phyloP scores from a whole-genome alignment of 495 filamentous ascomycete genomes.

The Hypoxylon subgilvum region DNA sequence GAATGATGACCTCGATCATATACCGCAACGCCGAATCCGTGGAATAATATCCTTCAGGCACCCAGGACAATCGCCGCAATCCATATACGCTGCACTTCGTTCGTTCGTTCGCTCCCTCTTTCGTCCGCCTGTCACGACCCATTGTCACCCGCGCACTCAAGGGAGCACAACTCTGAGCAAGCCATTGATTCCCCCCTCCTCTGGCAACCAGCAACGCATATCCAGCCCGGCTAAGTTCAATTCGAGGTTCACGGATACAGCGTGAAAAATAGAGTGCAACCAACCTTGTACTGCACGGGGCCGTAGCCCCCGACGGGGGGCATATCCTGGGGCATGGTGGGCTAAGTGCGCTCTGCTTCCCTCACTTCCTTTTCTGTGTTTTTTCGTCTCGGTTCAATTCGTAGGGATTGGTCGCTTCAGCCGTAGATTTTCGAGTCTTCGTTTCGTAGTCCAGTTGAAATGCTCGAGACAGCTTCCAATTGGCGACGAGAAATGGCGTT shows the following conservation, averaged over 20 bases:
- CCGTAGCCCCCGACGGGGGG: slow-evolving; percentile 92
- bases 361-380: neutral
- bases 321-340: slow-evolving; percentile 82
- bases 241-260: no score
- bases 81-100: neutral
- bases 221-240: neutral
- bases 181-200: no score
- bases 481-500: neutral
- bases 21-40: no score
- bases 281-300: slow-evolving; percentile 93
- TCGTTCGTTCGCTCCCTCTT: no score
- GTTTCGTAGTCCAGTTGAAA: neutral
- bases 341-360: neutral
- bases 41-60: no score
- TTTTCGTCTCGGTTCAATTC: neutral
- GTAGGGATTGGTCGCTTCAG: neutral
- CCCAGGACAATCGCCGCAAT: no score
- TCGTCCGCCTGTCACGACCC: no score
- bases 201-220: no score
- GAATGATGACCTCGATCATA: no score
- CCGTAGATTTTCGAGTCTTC: neutral
- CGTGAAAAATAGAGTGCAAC: slow-evolving; percentile 37
- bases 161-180: no score
- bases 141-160: no score
- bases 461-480: slow-evolving; percentile 4